Evolutionary conservation across 768 basidiomycete genomes (phyloP).

Genomic region (Roridomyces roridus): DNA sequence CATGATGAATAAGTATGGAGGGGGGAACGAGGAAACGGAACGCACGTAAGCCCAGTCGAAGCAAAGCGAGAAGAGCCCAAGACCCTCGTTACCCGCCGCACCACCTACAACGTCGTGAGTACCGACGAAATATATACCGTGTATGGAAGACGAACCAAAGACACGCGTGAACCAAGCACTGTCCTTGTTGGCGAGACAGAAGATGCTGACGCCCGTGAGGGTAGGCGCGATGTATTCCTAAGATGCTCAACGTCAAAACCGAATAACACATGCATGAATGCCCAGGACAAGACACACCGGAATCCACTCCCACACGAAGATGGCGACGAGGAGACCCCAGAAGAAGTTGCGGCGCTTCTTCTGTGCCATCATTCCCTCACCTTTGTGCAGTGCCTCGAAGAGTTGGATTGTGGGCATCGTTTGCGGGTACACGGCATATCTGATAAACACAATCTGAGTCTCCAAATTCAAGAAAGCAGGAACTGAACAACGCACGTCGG

Average conservation of each 20-base stretch:
- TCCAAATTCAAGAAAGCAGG: no score
- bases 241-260: background rate
- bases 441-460: no score
- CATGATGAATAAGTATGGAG: slow-evolving; percentile 27
- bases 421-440: slow-evolving; percentile 46
- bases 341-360: slow-evolving; percentile 52
- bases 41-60: slow-evolving; percentile 62
- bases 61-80: slow-evolving; percentile 57
- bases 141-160: slow-evolving; percentile 42
- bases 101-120: no score
- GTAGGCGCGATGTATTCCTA: slow-evolving; percentile 26
- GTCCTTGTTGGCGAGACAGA: slow-evolving; percentile 48
- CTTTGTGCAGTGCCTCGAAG: slow-evolving; percentile 49
- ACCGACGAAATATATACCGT: no score
- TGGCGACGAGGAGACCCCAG: slow-evolving; percentile 43
- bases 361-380: slow-evolving; percentile 43
- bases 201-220: slow-evolving; percentile 53
- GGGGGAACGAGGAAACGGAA: no score
- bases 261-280: background rate
- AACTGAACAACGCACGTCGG: no score
- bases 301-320: slow-evolving; percentile 52
- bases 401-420: slow-evolving; percentile 48
- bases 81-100: slow-evolving; percentile 58
- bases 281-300: slow-evolving; percentile 32
- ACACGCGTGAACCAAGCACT: slow-evolving; percentile 48